A percentile compares a stretch with the other conserved stretches of the same genome.
These are phyloP conservation scores for Pleurotus pulmonarius DNA, from an alignment of 768 basidiomycete genomes.

Conservation along the genomic window DNA sequence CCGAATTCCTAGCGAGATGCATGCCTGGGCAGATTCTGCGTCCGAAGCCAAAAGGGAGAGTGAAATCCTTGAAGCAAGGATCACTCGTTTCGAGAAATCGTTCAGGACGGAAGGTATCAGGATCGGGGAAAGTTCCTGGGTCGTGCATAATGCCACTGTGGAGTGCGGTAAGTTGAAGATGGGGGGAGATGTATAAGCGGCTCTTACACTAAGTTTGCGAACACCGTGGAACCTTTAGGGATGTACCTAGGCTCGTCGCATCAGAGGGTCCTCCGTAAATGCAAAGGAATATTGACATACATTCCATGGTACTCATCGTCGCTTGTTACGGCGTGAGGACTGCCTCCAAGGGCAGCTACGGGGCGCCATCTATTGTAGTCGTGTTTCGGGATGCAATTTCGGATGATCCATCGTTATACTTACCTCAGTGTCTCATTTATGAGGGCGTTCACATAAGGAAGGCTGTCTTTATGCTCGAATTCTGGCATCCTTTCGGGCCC, in stretches of 20 bases:
- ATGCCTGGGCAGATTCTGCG: conserved; percentile 34
- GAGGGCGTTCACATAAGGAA: conserved; percentile 33
- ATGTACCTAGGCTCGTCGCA: conserved; percentile 20
- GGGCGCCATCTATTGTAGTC: conserved; percentile 25
- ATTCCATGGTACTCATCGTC: conserved; percentile 36
- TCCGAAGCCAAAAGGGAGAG: conserved; percentile 38
- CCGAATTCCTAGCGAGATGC: conserved; percentile 29
- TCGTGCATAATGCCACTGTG: conserved; percentile 27
- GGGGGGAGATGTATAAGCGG: not conserved
- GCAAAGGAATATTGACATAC: conserved; percentile 12
- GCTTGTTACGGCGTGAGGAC: conserved; percentile 32
- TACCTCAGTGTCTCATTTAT: conserved; percentile 35
- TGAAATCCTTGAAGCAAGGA: conserved; percentile 25
- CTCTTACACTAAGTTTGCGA: conserved; percentile 28
- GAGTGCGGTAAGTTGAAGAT: not conserved
- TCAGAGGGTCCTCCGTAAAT: not conserved
- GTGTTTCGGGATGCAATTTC: not conserved
- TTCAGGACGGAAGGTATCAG: conserved; percentile 34
- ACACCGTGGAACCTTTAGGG: conserved; percentile 32
- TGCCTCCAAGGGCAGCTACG: conserved; percentile 28
- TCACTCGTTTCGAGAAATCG: conserved; percentile 29
- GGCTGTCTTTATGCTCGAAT: conserved; percentile 27
- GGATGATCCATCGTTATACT: not conserved
- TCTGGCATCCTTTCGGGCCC: conserved; percentile 34
- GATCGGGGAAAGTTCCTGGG: conserved; percentile 28